These are phyloP conservation scores for Macadamia tetraphylla DNA, from an alignment of 164 flowering plant genomes.

Conservation along the genomic window DNA sequence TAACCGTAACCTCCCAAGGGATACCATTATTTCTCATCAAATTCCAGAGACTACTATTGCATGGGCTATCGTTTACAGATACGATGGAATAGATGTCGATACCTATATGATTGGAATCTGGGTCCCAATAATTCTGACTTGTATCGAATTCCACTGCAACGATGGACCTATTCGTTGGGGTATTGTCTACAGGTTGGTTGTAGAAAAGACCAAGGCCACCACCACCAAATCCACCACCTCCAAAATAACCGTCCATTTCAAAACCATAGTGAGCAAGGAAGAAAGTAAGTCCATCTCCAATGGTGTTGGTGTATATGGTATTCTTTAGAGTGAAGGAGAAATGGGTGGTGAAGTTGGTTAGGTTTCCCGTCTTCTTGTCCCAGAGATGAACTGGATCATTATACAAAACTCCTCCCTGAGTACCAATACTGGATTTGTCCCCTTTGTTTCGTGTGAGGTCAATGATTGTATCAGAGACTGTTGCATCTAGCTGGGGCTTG, in stretches of 20 bases:
- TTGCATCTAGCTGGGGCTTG: too few relatives aligned
- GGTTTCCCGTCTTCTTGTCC: constrained; percentile 22
- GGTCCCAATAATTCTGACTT: constrained; percentile 20
- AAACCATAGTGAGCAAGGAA: constrained; percentile 24
- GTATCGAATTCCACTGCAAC: constrained; percentile 25
- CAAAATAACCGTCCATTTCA: neutral
- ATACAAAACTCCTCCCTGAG: constrained; percentile 29
- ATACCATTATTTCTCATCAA: constrained; percentile 7
- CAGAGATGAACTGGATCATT: constrained; percentile 30
- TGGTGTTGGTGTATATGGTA: neutral
- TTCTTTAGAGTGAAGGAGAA: constrained; percentile 38
- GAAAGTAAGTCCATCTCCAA: constrained; percentile 43
- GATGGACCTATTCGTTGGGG: neutral
- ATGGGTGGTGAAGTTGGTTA: constrained; percentile 41
- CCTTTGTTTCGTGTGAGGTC: too few relatives aligned
- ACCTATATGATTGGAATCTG: constrained; percentile 22
- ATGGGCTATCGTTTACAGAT: constrained; percentile 6
- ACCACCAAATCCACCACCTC: too few relatives aligned
- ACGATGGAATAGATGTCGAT: constrained; percentile 23
- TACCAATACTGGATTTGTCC: too few relatives aligned
- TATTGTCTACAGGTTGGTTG: neutral
- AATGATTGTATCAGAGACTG: too few relatives aligned
- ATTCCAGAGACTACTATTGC: constrained; percentile 16
- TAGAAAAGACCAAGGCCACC: constrained; percentile 18
- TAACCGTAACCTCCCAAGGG: constrained; percentile 11